Evolutionary conservation across 805 yeast genomes (phyloP), one percentile per base, ranked within the genome.

Genomic region (Grigorovia yakushimaensis): DNA sequence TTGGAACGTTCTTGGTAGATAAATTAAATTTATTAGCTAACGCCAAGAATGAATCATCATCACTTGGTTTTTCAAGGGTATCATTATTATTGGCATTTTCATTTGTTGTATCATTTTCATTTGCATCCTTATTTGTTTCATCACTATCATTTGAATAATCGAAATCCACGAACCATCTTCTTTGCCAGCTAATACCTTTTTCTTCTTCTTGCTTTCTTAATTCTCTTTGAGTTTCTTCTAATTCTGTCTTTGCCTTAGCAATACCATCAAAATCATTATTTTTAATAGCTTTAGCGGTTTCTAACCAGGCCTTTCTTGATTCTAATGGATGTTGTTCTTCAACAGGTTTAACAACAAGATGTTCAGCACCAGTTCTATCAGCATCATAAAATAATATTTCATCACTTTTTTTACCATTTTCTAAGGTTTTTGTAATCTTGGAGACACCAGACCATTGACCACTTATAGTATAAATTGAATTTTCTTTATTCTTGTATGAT

Each of bases 371-470:
- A 27, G 70, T 62, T 45, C 69, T 69, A 40, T 65, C 62, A 3
- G 89, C 87, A 63, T 84, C 87, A 60, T 82, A 82, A 60, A 85
- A 85, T 30, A 79, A 56, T 9, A 47, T 45, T 38, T 52, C 57
- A 18, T 49, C 52, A 11, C 46, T 30, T 15, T 46, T 41, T 24
- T 46, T 48, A 27, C 49, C 49, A 30, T 47, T 46, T 3, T 24
- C 33, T 23, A 47, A 41, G 21, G 88, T 91, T 61, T 77, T 76
- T 52, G 68, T 70, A 53, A 87, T 80, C 58, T 71, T 74, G n/a
- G 91, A 83, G 54, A 71, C 70, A 30, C 84, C 93, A 13, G 93
- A 82, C 98, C 98, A 93, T 71, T 88, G 97, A 45, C 98, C 98
- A 43, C 73, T 58, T 51, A 93, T 81, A 23, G 96, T 86, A 68